A percentile compares a stretch with the other conserved stretches of the same genome.
These are phyloP conservation scores for Serendipita sp. DNA, from an alignment of 768 basidiomycete genomes.

Conservation along the genomic window DNA sequence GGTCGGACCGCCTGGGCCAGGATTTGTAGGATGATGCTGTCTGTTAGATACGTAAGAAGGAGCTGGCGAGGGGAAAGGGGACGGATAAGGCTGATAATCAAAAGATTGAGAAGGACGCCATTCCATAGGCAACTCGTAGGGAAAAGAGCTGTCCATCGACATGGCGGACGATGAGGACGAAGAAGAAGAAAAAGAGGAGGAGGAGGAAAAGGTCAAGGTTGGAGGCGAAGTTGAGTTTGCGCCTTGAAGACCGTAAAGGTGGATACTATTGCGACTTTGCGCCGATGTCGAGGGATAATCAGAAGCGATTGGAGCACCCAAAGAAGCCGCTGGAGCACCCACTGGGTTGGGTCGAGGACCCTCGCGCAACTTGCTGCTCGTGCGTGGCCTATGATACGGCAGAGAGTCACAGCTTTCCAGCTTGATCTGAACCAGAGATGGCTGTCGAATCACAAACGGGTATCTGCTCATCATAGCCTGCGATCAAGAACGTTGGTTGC, in stretches of 20 bases:
- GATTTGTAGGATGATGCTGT: neutral
- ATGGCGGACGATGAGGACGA: neutral
- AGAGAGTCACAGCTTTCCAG: too few relatives aligned
- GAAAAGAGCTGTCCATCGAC: constrained; percentile 1
- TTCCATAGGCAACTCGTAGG: constrained; percentile 3
- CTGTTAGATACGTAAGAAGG: neutral
- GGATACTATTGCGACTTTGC: too few relatives aligned
- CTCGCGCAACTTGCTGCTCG: neutral
- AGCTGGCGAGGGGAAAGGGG: neutral
- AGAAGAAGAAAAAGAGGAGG: neutral
- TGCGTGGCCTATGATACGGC: too few relatives aligned
- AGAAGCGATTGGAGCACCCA: too few relatives aligned
- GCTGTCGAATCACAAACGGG: neutral
- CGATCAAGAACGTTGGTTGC: too few relatives aligned
- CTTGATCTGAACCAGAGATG: neutral
- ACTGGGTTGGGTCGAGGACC: neutral
- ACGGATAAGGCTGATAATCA: constrained; percentile 7
- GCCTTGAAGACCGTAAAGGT: neutral
- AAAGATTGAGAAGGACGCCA: constrained; percentile 1
- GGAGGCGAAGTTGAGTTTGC: neutral
- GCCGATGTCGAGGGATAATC: too few relatives aligned
- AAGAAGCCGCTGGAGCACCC: too few relatives aligned
- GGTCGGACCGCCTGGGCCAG: neutral
- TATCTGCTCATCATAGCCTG: neutral
- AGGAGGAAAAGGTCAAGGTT: neutral